These are phyloP conservation scores for Populus hybrid DNA, from an alignment of 441 rosid species.

Conservation along the genomic window DNA sequence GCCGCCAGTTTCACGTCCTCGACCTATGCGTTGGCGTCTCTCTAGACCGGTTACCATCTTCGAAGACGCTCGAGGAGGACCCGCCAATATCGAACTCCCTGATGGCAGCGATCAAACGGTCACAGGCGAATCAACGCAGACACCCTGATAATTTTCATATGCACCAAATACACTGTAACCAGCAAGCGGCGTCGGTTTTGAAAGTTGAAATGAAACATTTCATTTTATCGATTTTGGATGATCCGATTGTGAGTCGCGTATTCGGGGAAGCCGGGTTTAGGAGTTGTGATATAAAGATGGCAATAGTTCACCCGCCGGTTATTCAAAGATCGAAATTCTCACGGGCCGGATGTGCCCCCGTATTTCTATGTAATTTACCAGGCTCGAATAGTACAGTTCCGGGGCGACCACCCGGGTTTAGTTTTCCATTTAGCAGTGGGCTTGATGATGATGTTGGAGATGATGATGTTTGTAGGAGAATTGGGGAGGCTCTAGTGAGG, in stretches of 20 bases:
- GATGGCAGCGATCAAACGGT: conserved; percentile 92
- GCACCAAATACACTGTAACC: conserved; percentile 51
- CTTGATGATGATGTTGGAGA: conserved; percentile 33
- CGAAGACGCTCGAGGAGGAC: conserved; percentile 38
- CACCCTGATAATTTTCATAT: conserved; percentile 77
- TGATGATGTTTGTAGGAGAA: conserved; percentile 47
- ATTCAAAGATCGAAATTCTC: conserved; percentile 36
- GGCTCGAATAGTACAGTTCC: conserved; percentile 36
- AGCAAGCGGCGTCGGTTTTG: conserved; percentile 39
- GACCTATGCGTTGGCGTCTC: conserved; percentile 82
- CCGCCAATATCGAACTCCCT: conserved; percentile 85
- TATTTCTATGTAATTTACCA: conserved; percentile 47
- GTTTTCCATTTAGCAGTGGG: conserved; percentile 34
- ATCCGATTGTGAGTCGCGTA: conserved; percentile 81
- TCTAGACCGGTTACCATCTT: conserved; percentile 68
- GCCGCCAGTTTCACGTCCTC: conserved; percentile 71
- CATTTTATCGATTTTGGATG: conserved; percentile 74
- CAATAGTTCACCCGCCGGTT: conserved; percentile 63
- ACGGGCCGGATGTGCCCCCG: conserved; percentile 46
- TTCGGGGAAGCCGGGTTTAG: conserved; percentile 76
- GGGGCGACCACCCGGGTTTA: conserved; percentile 18
- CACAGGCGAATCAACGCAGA: conserved; percentile 79
- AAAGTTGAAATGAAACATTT: conserved; percentile 75
- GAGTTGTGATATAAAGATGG: conserved; percentile 70
- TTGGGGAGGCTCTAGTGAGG: conserved; percentile 45